Base-by-base conservation (phyloP, 257 asterid genomes). In the Echium plantagineum region DNA sequence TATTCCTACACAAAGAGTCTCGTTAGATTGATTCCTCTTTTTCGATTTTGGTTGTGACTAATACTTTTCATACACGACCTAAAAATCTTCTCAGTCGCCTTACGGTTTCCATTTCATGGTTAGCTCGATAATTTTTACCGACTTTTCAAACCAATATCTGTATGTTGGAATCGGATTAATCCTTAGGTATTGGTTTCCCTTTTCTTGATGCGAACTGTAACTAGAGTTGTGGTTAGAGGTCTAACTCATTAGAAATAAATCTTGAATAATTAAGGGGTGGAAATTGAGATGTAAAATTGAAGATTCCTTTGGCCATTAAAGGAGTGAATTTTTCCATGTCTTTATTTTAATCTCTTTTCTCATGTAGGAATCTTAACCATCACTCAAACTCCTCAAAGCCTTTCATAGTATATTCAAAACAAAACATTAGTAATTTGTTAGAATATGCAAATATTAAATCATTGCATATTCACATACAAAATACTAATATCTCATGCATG, bases 331-430 rank as follows among this genome's bases (percentile, higher is more conserved):
- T 42, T 2, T 56, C 32, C n/a, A 19, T 24, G 26, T 24, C 26
- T 24, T 24, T 24, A 1, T 24, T 1, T 24, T 24, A 1, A 24
- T 24, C 26, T 24, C 26, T 56, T 24, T 21, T 31, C 9, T 31
- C n/a, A 56, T 56, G 31, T 55, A 20, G 59, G 60, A 56, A 56
- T 56, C 60, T 56, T n/a, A 22, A 56, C 38, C 60, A 56, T 56
- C 60, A 56, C 60, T 17, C 18, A 56, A 26, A 4, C 19, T 55
- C 32, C 49, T 42, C 49, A 13, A 42, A 42, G 15, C 17, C 49
- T 13, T 42, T 42, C 4, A 16, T 42, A 42, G 49, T 42, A 42
- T 42, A 42, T 42, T 42, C 49, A 42, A 42, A 42, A 42, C 49
- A 42, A 42, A 42, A 42, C 49, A 42, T 42, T 38, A 3, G 1